Evolutionary conservation across 352 stramenopile species (phyloP).

Genomic region (Globisporangium cylindrosporum): DNA sequence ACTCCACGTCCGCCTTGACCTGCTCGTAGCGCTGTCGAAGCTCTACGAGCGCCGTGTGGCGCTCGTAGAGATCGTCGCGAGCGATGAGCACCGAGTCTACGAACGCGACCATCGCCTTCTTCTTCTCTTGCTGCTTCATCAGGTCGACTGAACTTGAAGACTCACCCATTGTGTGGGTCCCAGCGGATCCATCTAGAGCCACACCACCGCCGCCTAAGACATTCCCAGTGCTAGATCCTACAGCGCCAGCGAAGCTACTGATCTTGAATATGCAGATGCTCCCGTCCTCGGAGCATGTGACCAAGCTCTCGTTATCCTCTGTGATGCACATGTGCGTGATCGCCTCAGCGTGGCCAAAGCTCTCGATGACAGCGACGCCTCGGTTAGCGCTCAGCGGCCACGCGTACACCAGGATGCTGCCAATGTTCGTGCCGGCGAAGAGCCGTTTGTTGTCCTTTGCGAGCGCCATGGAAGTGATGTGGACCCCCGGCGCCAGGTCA

Average conservation of each 20-base stretch:
- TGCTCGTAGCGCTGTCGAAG: constrained; percentile 75
- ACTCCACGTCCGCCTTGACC: constrained; percentile 81
- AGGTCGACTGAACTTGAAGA: not conserved
- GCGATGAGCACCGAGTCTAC: constrained; percentile 65
- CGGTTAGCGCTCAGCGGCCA: constrained; percentile 54
- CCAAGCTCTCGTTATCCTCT: constrained; percentile 57
- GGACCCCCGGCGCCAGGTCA: constrained; percentile 37
- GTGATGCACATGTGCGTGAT: constrained; percentile 75
- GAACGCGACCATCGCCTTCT: constrained; percentile 21
- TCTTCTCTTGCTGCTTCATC: constrained; percentile 25
- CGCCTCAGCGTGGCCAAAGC: constrained; percentile 54
- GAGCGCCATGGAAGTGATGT: constrained; percentile 55
- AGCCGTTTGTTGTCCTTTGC: constrained; percentile 58
- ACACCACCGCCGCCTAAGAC: not conserved
- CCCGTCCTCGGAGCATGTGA: constrained; percentile 62
- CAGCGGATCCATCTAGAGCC: not conserved
- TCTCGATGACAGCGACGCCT: constrained; percentile 26
- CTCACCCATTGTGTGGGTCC: not conserved
- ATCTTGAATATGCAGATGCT: constrained; percentile 61
- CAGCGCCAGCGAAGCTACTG: constrained; percentile 3
- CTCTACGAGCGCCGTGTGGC: constrained; percentile 39
- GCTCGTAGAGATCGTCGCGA: constrained; percentile 78
- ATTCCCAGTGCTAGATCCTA: not conserved
- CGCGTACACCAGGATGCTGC: constrained; percentile 57
- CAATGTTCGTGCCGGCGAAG: constrained; percentile 63